Conservation (phyloP, 2,329 filamentous ascomycete species). For the Aspergillus udagawae region DNA sequence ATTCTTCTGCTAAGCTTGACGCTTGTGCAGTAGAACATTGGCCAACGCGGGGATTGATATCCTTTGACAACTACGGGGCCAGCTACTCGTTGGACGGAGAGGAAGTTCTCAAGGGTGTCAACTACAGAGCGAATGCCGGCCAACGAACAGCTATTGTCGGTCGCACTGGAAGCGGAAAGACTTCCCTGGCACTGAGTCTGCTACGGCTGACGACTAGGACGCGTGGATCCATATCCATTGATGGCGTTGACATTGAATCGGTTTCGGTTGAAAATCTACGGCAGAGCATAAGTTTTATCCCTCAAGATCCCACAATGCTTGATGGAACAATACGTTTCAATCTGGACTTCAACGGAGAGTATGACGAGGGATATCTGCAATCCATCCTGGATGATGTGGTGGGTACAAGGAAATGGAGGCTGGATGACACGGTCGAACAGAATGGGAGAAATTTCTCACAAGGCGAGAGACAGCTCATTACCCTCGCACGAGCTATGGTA, state of each 20-base stretch:
- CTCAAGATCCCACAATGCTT: conserved; percentile 59
- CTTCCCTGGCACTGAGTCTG: conserved; percentile 65
- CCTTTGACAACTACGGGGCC: conserved; percentile 64
- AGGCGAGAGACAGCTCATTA: conserved; percentile 58
- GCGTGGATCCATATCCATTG: conserved; percentile 62
- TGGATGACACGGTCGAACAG: conserved; percentile 6
- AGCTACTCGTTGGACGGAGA: conserved; percentile 65
- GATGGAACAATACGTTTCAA: conserved; percentile 26
- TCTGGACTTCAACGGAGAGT: conserved; percentile 15
- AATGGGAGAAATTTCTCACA: conserved; percentile 21
- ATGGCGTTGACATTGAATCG: conserved; percentile 68
- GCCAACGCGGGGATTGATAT: conserved; percentile 67
- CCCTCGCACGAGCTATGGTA: conserved; percentile 52
- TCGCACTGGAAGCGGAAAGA: conserved; percentile 70
- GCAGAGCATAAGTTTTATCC: conserved; percentile 69
- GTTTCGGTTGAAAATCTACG: conserved; percentile 64
- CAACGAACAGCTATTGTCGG: conserved; percentile 68
- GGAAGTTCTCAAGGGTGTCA: conserved; percentile 64
- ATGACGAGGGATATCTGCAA: conserved; percentile 1
- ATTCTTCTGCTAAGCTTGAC: conserved; percentile 11
- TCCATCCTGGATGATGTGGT: conserved; percentile 3
- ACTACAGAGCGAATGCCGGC: conserved; percentile 60
- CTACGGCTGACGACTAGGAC: conserved; percentile 69
- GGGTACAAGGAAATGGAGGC: conserved; percentile 3
- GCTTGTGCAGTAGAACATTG: conserved; percentile 58